Evolutionary conservation across 768 basidiomycete genomes (phyloP).

Genomic region (Coprinopsis sp.): DNA sequence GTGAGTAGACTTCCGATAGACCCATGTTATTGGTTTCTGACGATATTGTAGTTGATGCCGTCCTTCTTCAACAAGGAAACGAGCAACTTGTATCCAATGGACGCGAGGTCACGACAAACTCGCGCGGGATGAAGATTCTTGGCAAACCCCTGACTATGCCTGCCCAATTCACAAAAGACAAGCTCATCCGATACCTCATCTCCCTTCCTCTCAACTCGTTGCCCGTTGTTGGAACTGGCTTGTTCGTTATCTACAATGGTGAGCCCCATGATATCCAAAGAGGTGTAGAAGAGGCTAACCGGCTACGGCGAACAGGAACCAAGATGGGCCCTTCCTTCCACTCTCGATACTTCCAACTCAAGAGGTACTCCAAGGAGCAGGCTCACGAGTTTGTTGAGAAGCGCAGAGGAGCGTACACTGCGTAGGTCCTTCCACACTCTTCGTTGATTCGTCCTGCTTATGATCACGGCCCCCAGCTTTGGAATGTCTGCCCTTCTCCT

Average conservation of each 20-base stretch:
- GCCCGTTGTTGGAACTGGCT: conserved; percentile 57
- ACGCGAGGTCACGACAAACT: conserved; percentile 28
- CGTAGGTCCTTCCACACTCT: conserved; percentile 36
- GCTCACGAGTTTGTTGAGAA: conserved; percentile 42
- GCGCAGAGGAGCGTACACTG: conserved; percentile 57
- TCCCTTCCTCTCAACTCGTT: conserved; percentile 66
- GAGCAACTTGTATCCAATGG: conserved; percentile 27
- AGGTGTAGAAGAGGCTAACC: conserved; percentile 1
- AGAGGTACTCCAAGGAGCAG: conserved; percentile 42
- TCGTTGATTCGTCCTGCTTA: neutral
- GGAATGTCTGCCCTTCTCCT: conserved; percentile 56
- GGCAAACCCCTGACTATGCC: conserved; percentile 48
- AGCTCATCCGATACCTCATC: conserved; percentile 53
- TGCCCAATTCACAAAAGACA: conserved; percentile 37
- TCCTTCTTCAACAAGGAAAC: conserved; percentile 31
- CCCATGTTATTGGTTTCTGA: neutral
- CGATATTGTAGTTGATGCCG: conserved; percentile 29
- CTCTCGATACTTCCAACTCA: conserved; percentile 66
- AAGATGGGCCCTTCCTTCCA: conserved; percentile 56
- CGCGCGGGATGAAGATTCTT: conserved; percentile 37
- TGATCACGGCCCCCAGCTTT: conserved; percentile 33
- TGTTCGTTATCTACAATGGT: conserved; percentile 58
- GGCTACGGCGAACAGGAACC: conserved; percentile 21
- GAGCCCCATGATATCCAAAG: neutral
- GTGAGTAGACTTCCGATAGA: conserved; percentile 22